Conservation (phyloP, 768 basidiomycete species). For the Cystofilobasidium ferigula region DNA sequence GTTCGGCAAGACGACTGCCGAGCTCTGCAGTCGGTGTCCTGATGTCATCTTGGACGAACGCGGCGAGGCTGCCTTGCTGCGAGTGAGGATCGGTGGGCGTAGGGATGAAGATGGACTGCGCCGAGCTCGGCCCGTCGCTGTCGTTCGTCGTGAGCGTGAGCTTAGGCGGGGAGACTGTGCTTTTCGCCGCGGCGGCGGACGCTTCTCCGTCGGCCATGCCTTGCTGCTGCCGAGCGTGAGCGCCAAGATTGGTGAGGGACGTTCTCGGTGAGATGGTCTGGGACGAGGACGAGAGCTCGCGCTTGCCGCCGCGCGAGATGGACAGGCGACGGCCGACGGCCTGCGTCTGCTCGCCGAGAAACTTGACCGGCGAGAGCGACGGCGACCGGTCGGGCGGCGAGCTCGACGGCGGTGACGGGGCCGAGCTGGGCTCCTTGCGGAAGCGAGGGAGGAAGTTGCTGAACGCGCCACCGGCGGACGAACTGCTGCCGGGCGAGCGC, state of each 20-base stretch:
- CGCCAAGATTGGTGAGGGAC: constrained; percentile 11
- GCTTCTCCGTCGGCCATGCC: not conserved
- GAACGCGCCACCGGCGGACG: not conserved
- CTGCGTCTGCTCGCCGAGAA: not conserved
- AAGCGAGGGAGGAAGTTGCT: constrained; percentile 19
- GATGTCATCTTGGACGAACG: not conserved
- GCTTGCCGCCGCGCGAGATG: not conserved
- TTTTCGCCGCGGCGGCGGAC: not conserved
- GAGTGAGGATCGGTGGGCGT: not conserved
- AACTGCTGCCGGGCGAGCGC: not conserved
- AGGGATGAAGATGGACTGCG: constrained; percentile 6
- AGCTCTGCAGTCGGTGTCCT: constrained; percentile 9
- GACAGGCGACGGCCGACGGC: constrained; percentile 3
- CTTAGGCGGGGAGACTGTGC: constrained; percentile 14
- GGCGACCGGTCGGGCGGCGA: not conserved
- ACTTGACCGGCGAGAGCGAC: constrained; percentile 7
- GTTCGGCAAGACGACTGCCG: not conserved
- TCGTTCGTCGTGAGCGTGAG: constrained; percentile 13
- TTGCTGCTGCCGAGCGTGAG: not conserved
- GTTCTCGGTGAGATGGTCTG: constrained; percentile 10
- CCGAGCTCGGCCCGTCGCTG: not conserved
- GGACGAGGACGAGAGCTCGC: constrained; percentile 5
- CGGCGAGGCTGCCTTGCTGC: too few species aligned
- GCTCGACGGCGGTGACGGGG: not conserved
- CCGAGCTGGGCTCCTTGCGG: constrained; percentile 2